These are phyloP conservation scores for Trichoderma gracile DNA, from an alignment of 2,329 filamentous ascomycete species.

Conservation along the genomic window DNA sequence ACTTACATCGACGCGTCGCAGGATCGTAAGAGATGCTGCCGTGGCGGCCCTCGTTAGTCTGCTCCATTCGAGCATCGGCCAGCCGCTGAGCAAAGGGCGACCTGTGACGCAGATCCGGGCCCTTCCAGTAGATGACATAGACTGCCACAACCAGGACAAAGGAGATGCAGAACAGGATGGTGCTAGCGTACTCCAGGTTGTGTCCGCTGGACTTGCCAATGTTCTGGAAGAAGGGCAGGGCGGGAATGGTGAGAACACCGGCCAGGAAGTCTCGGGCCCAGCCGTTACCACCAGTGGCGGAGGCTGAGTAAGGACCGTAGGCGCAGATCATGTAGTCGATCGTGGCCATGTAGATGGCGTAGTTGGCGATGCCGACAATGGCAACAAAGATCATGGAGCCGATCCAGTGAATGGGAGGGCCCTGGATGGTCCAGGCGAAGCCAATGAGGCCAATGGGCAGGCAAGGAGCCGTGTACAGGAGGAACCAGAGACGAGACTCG, in stretches of 20 bases:
- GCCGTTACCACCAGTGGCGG: conserved; percentile 74
- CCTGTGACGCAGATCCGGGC: conserved; percentile 57
- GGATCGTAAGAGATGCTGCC: conserved; percentile 34
- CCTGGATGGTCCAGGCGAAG: conserved; percentile 68
- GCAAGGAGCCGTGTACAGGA: conserved; percentile 62
- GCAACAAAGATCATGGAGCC: conserved; percentile 64
- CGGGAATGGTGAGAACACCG: conserved; percentile 68
- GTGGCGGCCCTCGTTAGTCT: conserved; percentile 35
- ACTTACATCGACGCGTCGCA: conserved; percentile 35
- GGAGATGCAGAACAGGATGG: conserved; percentile 64
- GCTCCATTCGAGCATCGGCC: conserved; percentile 45
- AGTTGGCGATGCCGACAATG: conserved; percentile 72
- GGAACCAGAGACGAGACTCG: conserved; percentile 65
- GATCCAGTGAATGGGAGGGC: conserved; percentile 67
- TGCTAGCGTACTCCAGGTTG: conserved; percentile 61
- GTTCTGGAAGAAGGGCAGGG: conserved; percentile 63
- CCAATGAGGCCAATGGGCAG: conserved; percentile 68
- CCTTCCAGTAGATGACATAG: conserved; percentile 67
- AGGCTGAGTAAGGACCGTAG: conserved; percentile 72
- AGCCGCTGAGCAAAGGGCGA: conserved; percentile 67
- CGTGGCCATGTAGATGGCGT: conserved; percentile 72
- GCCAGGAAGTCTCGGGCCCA: conserved; percentile 73
- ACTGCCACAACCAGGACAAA: conserved; percentile 62
- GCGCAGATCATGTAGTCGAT: conserved; percentile 78
- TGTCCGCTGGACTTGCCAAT: conserved; percentile 50